Base-by-base conservation (phyloP, 2,329 filamentous ascomycete species). In the Pseudocercospora cruenta region DNA sequence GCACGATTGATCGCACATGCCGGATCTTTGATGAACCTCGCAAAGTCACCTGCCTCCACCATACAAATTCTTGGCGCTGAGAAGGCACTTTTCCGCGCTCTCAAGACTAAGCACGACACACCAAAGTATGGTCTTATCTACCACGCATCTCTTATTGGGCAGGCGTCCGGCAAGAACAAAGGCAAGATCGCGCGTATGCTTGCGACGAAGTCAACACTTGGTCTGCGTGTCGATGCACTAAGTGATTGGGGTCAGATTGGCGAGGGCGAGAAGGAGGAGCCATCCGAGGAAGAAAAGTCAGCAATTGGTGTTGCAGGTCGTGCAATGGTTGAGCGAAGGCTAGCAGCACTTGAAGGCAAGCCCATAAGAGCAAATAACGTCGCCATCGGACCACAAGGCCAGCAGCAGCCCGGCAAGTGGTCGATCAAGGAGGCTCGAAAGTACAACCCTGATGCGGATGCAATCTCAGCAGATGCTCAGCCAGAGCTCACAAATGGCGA, bases 41-140 rank as follows among this genome's bases (percentile, higher is more conserved):
- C 95, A 79, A 98, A 98, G 87, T 91, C 91, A 73, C 93, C 95
- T 67, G 93, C 92, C 82, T 95, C 91, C 76, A 99, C 95, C 69
- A 93, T 99, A 72, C 95, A 99, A 85, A 97, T 99, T 77, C 89
- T 98, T 64, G 95, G 95, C 84, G 95, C 95, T 67, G 95, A 99
- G 84, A 99, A 99, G 87, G 95, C 95, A 7, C 88, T 99, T 53
- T 99, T 99, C 90, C 90, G 95, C 77, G 95, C 95, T 21, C 86
- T 99, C 70, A 99, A 99, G 88, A 99, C 95, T 58, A 98, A 99
- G 87, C 94, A 98, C 81, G 93, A 97, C 78, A 99, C 95, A 45
- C 95, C 95, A 78, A 99, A 98, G 82, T 99, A 98, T 76, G 95
- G 95, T 86, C 86, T 96, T 71, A 92, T 96, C 79, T 96, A 95